A percentile compares a stretch with the other conserved stretches of the same genome.
Evolutionary conservation across 305 asterid species (phyloP).

Genomic region (Fraxinus latifolia): DNA sequence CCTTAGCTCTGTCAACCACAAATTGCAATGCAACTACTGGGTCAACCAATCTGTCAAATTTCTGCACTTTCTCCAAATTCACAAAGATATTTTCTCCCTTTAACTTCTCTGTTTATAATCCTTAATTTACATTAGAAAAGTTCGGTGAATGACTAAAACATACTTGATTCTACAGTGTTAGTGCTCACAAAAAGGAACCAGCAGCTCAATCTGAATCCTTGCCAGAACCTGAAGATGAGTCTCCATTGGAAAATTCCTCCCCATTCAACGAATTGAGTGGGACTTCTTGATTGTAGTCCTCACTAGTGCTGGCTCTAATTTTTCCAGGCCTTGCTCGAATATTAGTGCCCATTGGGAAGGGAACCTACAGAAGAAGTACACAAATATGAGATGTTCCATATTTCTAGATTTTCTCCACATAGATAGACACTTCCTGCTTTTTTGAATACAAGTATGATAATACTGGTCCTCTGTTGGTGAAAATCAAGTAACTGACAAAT

Average conservation of each 20-base stretch:
- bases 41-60: constrained; percentile 39
- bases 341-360: constrained; percentile 93
- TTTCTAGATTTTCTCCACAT: not conserved
- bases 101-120: constrained; percentile 42
- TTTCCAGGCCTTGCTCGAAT: constrained; percentile 73
- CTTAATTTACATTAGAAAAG: constrained; percentile 64
- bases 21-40: constrained; percentile 35
- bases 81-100: constrained; percentile 31
- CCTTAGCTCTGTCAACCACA: constrained; percentile 28
- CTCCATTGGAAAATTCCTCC: constrained; percentile 59
- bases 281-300: constrained; percentile 59
- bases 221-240: constrained; percentile 56
- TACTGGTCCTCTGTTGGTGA: not conserved
- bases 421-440: not conserved
- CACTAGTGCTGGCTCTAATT: constrained; percentile 50
- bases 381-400: constrained; percentile 3
- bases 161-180: constrained; percentile 58
- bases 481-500: not conserved
- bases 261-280: constrained; percentile 38
- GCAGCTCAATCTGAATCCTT: constrained; percentile 69
- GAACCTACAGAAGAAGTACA: constrained; percentile 55
- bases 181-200: constrained; percentile 44
- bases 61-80: constrained; percentile 36
- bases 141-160: constrained; percentile 42
- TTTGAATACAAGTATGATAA: not conserved